A percentile compares a stretch with the other conserved stretches of the same genome.
These are phyloP conservation scores for Ogataea populi-albae DNA, from an alignment of 805 yeast species.

Conservation along the genomic window DNA sequence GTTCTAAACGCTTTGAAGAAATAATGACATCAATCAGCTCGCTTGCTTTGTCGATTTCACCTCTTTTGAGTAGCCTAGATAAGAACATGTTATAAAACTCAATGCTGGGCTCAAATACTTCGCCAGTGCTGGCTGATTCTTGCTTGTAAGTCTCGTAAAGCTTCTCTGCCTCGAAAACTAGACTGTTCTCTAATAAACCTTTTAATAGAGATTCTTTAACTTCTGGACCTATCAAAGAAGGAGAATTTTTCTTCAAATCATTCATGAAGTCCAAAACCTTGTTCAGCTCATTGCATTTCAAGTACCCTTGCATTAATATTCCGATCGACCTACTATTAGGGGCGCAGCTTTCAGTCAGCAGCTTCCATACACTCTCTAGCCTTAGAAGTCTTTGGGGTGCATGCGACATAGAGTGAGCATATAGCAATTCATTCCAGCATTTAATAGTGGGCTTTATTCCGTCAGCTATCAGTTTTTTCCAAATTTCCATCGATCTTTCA, in stretches of 20 bases:
- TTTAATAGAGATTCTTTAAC: slow-evolving; percentile 44
- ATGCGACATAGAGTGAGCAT: slow-evolving; percentile 26
- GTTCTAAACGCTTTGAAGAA: slow-evolving; percentile 36
- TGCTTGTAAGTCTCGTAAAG: slow-evolving; percentile 25
- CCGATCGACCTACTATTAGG: slow-evolving; percentile 51
- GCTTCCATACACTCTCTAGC: slow-evolving; percentile 37
- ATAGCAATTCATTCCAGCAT: slow-evolving; percentile 60
- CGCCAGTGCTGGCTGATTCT: slow-evolving; percentile 28
- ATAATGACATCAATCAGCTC: slow-evolving; percentile 45
- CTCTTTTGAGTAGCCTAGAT: slow-evolving; percentile 36
- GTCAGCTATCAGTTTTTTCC: slow-evolving; percentile 48
- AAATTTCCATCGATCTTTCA: slow-evolving; percentile 41
- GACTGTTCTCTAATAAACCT: slow-evolving; percentile 41
- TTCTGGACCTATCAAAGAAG: slow-evolving; percentile 35
- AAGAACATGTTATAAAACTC: slow-evolving; percentile 53
- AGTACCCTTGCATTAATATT: slow-evolving; percentile 45
- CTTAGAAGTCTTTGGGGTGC: slow-evolving; percentile 31
- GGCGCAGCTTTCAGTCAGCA: slow-evolving; percentile 29
- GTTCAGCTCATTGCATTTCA: slow-evolving; percentile 38
- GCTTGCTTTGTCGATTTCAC: slow-evolving; percentile 45
- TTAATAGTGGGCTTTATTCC: slow-evolving; percentile 22
- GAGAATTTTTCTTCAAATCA: slow-evolving; percentile 32
- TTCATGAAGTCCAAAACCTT: slow-evolving; percentile 41
- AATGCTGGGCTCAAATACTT: slow-evolving; percentile 40
- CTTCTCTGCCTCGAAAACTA: slow-evolving; percentile 40